Percentiles rank a stretch among this genome's conserved stretches.
Conservation (phyloP, 371 early-diverging fungal species). For the Mortierella sp. region DNA sequence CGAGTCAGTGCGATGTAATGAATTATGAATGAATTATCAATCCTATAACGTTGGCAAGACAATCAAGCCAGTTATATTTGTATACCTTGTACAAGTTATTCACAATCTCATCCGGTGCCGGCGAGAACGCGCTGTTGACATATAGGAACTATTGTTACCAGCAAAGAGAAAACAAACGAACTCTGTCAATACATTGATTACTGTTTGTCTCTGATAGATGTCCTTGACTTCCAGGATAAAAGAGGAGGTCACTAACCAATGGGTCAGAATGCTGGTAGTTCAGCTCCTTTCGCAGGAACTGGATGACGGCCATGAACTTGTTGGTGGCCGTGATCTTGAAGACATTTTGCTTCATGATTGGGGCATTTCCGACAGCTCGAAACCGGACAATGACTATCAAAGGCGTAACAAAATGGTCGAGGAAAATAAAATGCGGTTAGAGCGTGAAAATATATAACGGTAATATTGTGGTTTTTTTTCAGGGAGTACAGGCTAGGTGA, state of each 20-base stretch:
- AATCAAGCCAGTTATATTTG: background rate
- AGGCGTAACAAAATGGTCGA: background rate
- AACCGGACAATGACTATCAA: conserved; percentile 87
- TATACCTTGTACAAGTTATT: conserved; percentile 84
- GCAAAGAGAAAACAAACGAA: background rate
- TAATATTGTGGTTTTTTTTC: no score
- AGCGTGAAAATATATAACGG: background rate
- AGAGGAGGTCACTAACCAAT: conserved; percentile 66
- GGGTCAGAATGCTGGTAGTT: conserved; percentile 82
- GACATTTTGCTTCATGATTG: conserved; percentile 88
- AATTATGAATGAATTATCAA: background rate
- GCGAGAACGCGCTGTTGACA: conserved; percentile 93
- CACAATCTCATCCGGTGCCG: conserved; percentile 94
- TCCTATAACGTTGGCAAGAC: background rate
- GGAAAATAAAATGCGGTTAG: background rate
- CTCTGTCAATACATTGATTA: background rate
- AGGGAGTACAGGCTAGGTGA: background rate
- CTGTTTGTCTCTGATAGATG: background rate
- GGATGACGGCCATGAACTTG: conserved; percentile 86
- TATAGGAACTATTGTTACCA: conserved; percentile 80
- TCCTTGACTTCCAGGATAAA: background rate
- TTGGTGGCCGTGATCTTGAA: conserved; percentile 88
- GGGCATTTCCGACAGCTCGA: conserved; percentile 91
- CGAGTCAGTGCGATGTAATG: background rate
- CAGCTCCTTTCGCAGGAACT: conserved; percentile 89